These are phyloP conservation scores for Besnoitia besnoiti DNA, from an alignment of 169 alveolate genomes.

Conservation along the genomic window DNA sequence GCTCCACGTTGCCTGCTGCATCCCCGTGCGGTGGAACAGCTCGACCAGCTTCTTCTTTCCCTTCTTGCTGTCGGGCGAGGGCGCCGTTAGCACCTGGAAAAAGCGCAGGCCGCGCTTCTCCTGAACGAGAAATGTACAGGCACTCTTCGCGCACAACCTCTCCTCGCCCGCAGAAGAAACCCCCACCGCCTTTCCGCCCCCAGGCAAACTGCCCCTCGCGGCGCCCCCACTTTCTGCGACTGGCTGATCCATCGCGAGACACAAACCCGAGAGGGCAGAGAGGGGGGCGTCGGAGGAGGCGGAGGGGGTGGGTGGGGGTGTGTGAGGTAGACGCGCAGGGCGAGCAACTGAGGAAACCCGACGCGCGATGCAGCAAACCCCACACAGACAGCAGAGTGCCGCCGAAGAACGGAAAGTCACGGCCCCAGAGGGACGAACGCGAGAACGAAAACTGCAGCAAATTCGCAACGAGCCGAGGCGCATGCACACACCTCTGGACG, in stretches of 20 bases:
- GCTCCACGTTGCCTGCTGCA: conserved; percentile 56
- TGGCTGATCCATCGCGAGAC: background rate
- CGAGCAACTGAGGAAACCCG: no score
- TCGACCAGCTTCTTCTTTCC: background rate
- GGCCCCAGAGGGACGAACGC: no score
- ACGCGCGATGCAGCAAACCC: no score
- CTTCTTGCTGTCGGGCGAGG: background rate
- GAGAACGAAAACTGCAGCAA: no score
- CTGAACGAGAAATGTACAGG: background rate
- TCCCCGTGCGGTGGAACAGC: background rate
- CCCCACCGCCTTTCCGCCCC: background rate
- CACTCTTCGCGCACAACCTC: background rate
- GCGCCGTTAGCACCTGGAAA: background rate
- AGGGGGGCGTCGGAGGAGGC: background rate
- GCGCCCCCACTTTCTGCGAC: background rate
- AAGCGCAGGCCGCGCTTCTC: conserved; percentile 34
- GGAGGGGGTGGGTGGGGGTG: background rate
- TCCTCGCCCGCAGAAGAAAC: background rate
- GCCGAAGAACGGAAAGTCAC: no score
- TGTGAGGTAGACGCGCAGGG: no score
- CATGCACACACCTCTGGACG: no score
- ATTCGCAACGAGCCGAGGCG: no score
- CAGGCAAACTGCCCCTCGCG: background rate
- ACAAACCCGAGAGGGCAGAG: background rate
- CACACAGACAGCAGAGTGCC: no score